phyloP scores from a whole-genome alignment of 2,329 filamentous ascomycete genomes.

The Phialophora expanda region DNA sequence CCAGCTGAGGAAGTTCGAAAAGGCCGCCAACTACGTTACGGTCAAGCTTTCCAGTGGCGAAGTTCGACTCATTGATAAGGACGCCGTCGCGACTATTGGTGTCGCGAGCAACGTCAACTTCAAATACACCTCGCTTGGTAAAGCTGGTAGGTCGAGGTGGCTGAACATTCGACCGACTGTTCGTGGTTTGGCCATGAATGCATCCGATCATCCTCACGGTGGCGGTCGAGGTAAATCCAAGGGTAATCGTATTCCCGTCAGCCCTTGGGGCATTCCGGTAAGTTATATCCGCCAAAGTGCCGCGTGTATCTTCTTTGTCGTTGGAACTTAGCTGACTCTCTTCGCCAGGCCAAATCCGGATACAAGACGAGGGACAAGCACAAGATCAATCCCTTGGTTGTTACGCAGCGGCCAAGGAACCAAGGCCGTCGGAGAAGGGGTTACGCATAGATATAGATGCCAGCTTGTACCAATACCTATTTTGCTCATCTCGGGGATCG shows the following conservation, averaged over 20 bases:
- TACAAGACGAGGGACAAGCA: slow-evolving; percentile 90
- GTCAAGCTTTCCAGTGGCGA: slow-evolving; percentile 92
- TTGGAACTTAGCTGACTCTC: slow-evolving; percentile 23
- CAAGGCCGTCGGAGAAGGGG: slow-evolving; percentile 77
- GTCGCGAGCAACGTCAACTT: slow-evolving; percentile 92
- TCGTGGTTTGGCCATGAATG: slow-evolving; percentile 98
- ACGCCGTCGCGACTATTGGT: slow-evolving; percentile 93
- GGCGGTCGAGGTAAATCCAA: slow-evolving; percentile 99
- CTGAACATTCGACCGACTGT: slow-evolving; percentile 93
- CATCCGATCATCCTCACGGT: slow-evolving; percentile 96
- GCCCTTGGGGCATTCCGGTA: slow-evolving; percentile 95
- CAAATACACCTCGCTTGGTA: slow-evolving; percentile 88
- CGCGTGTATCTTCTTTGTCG: slow-evolving; percentile 2
- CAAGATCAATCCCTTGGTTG: slow-evolving; percentile 91
- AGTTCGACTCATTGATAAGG: slow-evolving; percentile 82
- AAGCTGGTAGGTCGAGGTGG: slow-evolving; percentile 92
- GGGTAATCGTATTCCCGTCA: slow-evolving; percentile 93
- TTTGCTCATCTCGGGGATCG: background rate
- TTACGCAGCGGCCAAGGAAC: slow-evolving; percentile 81
- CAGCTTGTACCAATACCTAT: slow-evolving; percentile 4
- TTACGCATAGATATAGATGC: slow-evolving; percentile 28
- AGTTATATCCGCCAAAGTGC: slow-evolving; percentile 49
- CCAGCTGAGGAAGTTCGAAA: slow-evolving; percentile 51
- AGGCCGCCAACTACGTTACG: slow-evolving; percentile 77
- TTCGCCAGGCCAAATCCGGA: slow-evolving; percentile 57